phyloP scores from a whole-genome alignment of 192 early-diverging fungal species.

The Helicostylum pulchrum region DNA sequence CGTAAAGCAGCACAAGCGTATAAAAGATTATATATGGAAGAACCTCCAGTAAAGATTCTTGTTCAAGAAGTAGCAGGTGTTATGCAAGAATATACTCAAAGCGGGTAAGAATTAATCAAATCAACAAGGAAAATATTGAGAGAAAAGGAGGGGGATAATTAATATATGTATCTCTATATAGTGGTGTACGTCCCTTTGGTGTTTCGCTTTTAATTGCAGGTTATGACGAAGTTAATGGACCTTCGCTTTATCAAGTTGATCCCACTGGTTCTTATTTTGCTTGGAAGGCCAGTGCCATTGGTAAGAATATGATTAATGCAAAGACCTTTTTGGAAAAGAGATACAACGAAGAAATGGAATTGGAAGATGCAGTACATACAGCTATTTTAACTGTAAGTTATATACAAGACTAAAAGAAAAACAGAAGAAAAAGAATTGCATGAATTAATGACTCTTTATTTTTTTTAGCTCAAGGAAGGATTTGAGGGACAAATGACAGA shows the following conservation, averaged over 20 bases:
- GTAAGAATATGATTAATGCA: constrained; percentile 99
- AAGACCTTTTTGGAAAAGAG: constrained; percentile 99
- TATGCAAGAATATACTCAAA: constrained; percentile 99
- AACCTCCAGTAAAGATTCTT: constrained; percentile 91
- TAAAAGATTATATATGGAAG: constrained; percentile 88
- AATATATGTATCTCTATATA: constrained; percentile 23
- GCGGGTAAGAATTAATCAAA: constrained; percentile 58
- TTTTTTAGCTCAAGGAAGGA: constrained; percentile 83
- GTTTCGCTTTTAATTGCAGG: constrained; percentile 96
- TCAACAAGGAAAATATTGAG: neutral
- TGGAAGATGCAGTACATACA: constrained; percentile 98
- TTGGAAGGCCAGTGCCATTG: constrained; percentile 98
- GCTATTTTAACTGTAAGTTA: constrained; percentile 83
- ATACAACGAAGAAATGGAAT: constrained; percentile 89
- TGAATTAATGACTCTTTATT: constrained; percentile 1
- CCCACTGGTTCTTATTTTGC: constrained; percentile 98
- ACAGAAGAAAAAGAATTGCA: neutral
- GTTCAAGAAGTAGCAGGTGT: constrained; percentile 96
- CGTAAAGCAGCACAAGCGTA: constrained; percentile 97
- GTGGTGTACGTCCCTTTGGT: constrained; percentile 98
- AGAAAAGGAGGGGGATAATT: neutral
- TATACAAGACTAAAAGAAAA: no score
- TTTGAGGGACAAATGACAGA: constrained; percentile 99
- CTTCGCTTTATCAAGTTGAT: constrained; percentile 96
- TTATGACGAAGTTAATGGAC: constrained; percentile 84